A percentile compares a stretch with the other conserved stretches of the same genome.
Evolutionary conservation across 2,329 filamentous ascomycete genomes (phyloP).

Genomic region (Botrytis galanthina): DNA sequence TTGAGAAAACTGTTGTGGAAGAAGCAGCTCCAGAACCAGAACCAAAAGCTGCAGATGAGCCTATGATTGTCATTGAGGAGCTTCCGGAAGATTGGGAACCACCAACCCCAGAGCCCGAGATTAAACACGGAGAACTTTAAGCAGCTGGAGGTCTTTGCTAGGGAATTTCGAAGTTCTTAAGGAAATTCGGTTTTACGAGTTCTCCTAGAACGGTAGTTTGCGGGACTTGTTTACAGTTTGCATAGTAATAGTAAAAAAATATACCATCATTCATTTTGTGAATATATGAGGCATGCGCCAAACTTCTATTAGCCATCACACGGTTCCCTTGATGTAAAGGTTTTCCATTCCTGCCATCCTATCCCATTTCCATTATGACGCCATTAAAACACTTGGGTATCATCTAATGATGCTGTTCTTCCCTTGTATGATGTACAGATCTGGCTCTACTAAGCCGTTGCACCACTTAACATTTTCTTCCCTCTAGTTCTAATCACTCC

Average conservation of each 20-base stretch:
- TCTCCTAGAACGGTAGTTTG: not conserved
- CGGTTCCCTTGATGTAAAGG: not conserved
- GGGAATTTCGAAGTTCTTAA: not conserved
- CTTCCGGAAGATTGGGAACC: constrained; percentile 10
- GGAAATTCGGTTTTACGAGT: not conserved
- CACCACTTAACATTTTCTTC: constrained; percentile 57
- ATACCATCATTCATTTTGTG: constrained; percentile 6
- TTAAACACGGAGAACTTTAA: constrained; percentile 23
- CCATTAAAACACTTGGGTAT: constrained; percentile 24
- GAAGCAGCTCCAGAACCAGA: constrained; percentile 36
- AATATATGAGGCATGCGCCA: not conserved
- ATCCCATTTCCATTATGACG: constrained; percentile 12
- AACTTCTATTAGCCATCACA: not conserved
- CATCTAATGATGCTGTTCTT: constrained; percentile 19
- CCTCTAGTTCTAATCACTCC: constrained; percentile 72
- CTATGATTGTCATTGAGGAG: constrained; percentile 7
- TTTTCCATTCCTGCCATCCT: not conserved
- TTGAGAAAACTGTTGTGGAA: constrained; percentile 45
- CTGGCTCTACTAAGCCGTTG: not conserved
- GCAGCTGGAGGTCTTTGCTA: not conserved
- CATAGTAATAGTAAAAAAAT: not conserved
- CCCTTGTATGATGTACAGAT: not conserved
- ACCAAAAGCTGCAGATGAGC: constrained; percentile 22
- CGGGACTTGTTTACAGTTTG: not conserved
- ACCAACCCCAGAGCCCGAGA: constrained; percentile 17